phyloP scores from a whole-genome alignment of 169 alveolate genomes.

The Plasmodium blacklocki region DNA sequence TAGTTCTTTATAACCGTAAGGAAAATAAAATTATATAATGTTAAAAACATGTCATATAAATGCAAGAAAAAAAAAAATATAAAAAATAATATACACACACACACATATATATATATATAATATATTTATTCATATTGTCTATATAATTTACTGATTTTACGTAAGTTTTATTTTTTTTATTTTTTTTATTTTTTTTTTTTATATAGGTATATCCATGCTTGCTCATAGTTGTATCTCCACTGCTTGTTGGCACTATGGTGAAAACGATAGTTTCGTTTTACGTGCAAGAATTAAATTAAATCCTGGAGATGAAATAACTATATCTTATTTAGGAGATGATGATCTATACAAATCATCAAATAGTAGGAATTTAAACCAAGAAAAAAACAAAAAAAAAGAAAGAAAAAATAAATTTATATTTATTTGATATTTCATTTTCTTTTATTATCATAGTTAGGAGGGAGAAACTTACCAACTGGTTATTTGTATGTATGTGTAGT shows the following conservation, averaged over 20 bases:
- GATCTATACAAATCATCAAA: slow-evolving; percentile 87
- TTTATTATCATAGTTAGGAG: slow-evolving; percentile 79
- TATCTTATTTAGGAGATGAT: slow-evolving; percentile 88
- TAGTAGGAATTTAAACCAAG: slow-evolving; percentile 63
- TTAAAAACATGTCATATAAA: neutral
- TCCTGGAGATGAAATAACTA: slow-evolving; percentile 90
- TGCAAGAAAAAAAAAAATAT: neutral
- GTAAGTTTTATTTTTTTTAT: neutral
- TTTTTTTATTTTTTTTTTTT: slow-evolving; percentile 23
- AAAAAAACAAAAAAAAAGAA: neutral
- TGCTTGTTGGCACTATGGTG: slow-evolving; percentile 90
- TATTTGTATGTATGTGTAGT: slow-evolving; percentile 87
- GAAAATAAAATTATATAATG: slow-evolving; percentile 21
- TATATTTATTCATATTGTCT: neutral
- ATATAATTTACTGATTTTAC: neutral
- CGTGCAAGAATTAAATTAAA: slow-evolving; percentile 85
- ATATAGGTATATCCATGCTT: slow-evolving; percentile 84
- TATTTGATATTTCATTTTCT: neutral
- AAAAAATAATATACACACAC: neutral
- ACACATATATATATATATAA: neutral
- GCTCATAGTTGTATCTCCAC: slow-evolving; percentile 90
- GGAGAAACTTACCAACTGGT: slow-evolving; percentile 87
- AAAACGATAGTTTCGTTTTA: slow-evolving; percentile 85
- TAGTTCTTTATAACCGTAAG: slow-evolving; percentile 83
- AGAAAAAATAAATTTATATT: neutral